These are phyloP conservation scores for Skeletonema potamos DNA, from an alignment of 108 stramenopile genomes.

Conservation along the genomic window DNA sequence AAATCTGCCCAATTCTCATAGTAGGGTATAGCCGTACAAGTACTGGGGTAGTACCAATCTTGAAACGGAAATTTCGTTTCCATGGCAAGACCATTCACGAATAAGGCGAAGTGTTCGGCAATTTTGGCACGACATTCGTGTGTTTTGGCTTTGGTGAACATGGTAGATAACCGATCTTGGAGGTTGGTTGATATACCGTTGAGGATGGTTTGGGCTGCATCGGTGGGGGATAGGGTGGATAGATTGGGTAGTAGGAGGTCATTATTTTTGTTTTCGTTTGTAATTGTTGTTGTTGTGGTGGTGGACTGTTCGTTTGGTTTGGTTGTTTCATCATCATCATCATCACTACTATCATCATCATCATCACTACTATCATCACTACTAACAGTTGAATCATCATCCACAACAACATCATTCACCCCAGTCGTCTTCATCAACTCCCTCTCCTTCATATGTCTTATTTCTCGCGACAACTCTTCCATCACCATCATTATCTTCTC, in stretches of 20 bases:
- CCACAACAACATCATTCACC: too few species aligned
- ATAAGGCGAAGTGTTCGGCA: slow-evolving; percentile 72
- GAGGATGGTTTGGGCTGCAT: slow-evolving; percentile 28
- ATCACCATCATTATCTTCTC: too few species aligned
- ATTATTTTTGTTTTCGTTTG: too few species aligned
- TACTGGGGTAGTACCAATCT: slow-evolving; percentile 57
- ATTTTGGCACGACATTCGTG: slow-evolving; percentile 79
- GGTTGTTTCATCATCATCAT: not conserved
- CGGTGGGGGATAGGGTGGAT: slow-evolving; percentile 11
- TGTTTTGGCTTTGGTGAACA: slow-evolving; percentile 74
- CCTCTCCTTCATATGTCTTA: too few species aligned
- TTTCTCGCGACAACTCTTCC: too few species aligned
- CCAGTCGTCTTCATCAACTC: too few species aligned
- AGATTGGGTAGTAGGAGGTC: slow-evolving; percentile 39
- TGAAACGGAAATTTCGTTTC: slow-evolving; percentile 73
- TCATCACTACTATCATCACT: not conserved
- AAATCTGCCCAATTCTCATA: slow-evolving; percentile 73
- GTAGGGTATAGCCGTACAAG: slow-evolving; percentile 41
- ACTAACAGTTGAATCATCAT: too few species aligned
- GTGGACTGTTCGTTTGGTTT: not conserved
- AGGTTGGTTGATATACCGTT: slow-evolving; percentile 18
- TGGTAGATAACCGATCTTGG: slow-evolving; percentile 32
- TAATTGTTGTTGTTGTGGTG: not conserved
- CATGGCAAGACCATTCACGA: slow-evolving; percentile 71
- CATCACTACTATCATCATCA: not conserved